Conservation (phyloP, 495 filamentous ascomycete species). For the Podospora sp. region DNA sequence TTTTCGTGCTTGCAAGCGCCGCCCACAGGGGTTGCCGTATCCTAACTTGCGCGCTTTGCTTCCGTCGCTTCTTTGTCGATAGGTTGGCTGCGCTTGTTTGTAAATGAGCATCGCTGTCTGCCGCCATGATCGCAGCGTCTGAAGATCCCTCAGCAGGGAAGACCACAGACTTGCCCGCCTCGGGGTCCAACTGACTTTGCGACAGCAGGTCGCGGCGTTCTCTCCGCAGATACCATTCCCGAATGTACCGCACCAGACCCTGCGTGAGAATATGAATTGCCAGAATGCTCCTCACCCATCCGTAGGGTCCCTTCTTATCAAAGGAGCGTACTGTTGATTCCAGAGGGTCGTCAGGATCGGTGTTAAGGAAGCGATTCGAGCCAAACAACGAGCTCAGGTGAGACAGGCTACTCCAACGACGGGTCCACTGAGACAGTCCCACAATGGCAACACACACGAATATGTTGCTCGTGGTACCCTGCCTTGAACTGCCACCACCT, state of each 20-base stretch:
- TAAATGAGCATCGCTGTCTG: constrained; percentile 48
- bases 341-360: constrained; percentile 46
- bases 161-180: constrained; percentile 47
- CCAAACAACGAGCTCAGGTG: constrained; percentile 45
- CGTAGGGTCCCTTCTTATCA: constrained; percentile 53
- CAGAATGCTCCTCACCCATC: constrained; percentile 61
- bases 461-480: constrained; percentile 70
- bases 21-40: constrained; percentile 94
- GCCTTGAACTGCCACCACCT: constrained; percentile 78
- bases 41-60: constrained; percentile 85
- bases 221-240: constrained; percentile 60
- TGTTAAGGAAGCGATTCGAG: constrained; percentile 42
- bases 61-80: constrained; percentile 77
- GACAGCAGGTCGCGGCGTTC: constrained; percentile 53
- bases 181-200: constrained; percentile 49
- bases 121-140: constrained; percentile 48
- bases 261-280: constrained; percentile 91
- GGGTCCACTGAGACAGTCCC: constrained; percentile 66
- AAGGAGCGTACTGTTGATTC: constrained; percentile 44
- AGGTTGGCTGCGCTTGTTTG: constrained; percentile 36
- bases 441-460: constrained; percentile 82
- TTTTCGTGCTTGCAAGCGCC: constrained; percentile 89
- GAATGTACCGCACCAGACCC: constrained; percentile 65
- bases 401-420: constrained; percentile 50
- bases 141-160: constrained; percentile 35